Percentiles rank a stretch among this genome's conserved stretches.
phyloP scores from a whole-genome alignment of 116 monocot species.

The Cymodocea nodosa region DNA sequence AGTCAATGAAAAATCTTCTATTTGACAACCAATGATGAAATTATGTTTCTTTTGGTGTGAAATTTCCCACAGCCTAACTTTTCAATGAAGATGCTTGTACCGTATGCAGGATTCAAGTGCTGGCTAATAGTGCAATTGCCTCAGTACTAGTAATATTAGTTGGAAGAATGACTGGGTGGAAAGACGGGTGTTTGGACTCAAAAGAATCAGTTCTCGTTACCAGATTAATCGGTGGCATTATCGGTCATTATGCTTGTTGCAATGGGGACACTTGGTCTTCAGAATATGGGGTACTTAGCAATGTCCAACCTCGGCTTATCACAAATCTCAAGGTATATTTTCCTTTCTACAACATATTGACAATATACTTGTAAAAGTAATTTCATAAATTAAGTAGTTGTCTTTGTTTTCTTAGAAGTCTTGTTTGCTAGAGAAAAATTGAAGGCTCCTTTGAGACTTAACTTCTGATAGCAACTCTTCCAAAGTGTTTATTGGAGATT shows the following conservation, averaged over 20 bases:
- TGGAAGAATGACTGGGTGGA: constrained; percentile 23
- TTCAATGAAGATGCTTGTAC: neutral
- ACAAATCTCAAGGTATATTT: constrained; percentile 70
- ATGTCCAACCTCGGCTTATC: constrained; percentile 55
- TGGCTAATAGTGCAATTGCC: constrained; percentile 66
- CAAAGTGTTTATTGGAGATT: neutral
- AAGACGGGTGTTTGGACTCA: constrained; percentile 69
- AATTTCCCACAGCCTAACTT: neutral
- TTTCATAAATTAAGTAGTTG: neutral
- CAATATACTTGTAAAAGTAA: too few species aligned
- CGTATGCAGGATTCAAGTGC: constrained; percentile 60
- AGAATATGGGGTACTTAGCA: constrained; percentile 76
- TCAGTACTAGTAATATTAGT: constrained; percentile 41
- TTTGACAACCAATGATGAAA: neutral
- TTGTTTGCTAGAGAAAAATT: neutral
- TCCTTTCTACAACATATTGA: neutral
- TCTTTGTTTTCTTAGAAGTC: neutral
- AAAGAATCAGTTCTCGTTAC: constrained; percentile 47
- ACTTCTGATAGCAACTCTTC: neutral
- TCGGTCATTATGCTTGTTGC: constrained; percentile 94
- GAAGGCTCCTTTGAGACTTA: too few species aligned
- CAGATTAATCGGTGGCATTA: constrained; percentile 67
- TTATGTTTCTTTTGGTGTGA: neutral
- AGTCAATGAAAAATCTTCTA: too few species aligned
- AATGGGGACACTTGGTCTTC: constrained; percentile 99